Percentiles rank a stretch among this genome's conserved stretches.
phyloP scores from a whole-genome alignment of 2,329 filamentous ascomycete species.

The Westerdykella sp. region DNA sequence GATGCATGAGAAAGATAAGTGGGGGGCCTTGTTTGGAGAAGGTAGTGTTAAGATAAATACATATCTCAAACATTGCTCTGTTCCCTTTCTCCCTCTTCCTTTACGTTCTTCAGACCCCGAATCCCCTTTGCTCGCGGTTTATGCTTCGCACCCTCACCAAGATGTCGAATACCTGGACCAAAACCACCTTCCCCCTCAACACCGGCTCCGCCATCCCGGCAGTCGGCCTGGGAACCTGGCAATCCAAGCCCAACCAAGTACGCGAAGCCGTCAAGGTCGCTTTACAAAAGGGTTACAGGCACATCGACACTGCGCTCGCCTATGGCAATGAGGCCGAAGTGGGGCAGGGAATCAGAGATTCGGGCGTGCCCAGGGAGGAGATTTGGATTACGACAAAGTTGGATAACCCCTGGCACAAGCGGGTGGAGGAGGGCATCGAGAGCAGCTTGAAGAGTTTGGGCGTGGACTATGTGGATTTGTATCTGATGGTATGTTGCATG shows the following conservation, averaged over 20 bases:
- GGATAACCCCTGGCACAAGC: slow-evolving; percentile 66
- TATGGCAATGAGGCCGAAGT: slow-evolving; percentile 76
- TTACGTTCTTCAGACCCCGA: too few species aligned
- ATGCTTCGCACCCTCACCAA: slow-evolving; percentile 26
- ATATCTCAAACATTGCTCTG: too few species aligned
- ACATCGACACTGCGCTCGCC: slow-evolving; percentile 69
- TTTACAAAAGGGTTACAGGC: slow-evolving; percentile 62
- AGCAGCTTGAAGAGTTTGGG: slow-evolving; percentile 57
- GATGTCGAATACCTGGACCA: slow-evolving; percentile 32
- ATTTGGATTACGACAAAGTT: slow-evolving; percentile 79
- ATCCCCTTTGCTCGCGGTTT: neutral
- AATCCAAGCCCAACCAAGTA: slow-evolving; percentile 64
- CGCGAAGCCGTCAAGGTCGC: slow-evolving; percentile 65
- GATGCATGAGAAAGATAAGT: too few species aligned
- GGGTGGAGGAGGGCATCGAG: slow-evolving; percentile 54
- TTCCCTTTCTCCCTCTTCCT: too few species aligned
- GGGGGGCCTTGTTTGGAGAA: too few species aligned
- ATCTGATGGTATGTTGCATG: slow-evolving; percentile 48
- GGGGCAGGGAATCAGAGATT: slow-evolving; percentile 63
- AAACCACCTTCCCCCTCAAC: slow-evolving; percentile 47
- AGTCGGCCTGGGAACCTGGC: slow-evolving; percentile 73
- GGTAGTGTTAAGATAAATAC: too few species aligned
- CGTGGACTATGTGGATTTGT: slow-evolving; percentile 63
- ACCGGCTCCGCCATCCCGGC: slow-evolving; percentile 72
- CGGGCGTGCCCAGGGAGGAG: slow-evolving; percentile 57